Percentiles rank a stretch among this genome's conserved stretches.
Conservation (phyloP, 2,329 filamentous ascomycete species). For the Stylonectria norvegica region DNA sequence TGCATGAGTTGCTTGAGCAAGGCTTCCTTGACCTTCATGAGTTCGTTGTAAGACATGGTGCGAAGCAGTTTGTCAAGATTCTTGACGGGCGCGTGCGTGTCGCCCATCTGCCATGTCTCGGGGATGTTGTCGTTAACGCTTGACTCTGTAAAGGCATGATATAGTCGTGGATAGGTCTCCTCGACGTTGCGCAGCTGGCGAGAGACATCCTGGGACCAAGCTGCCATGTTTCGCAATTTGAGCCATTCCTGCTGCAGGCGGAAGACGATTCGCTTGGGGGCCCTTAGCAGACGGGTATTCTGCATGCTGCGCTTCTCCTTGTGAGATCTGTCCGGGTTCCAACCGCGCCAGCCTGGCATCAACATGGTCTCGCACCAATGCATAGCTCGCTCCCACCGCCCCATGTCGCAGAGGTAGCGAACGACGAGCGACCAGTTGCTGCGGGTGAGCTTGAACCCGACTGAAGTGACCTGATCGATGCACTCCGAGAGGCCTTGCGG, state of each 20-base stretch:
- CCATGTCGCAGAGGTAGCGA: conserved; percentile 59
- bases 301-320: conserved; percentile 38
- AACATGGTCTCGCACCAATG: conserved; percentile 70
- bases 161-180: conserved; percentile 37
- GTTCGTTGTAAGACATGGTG: conserved; percentile 30
- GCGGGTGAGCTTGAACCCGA: conserved; percentile 72
- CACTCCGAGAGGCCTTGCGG: conserved; percentile 45
- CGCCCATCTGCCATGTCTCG: conserved; percentile 22
- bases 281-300: conserved; percentile 31
- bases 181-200: conserved; percentile 38
- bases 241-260: conserved; percentile 49
- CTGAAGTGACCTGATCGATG: conserved; percentile 53
- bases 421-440: conserved; percentile 80
- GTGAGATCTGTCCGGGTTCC: conserved; percentile 40
- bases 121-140: conserved; percentile 30
- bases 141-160: conserved; percentile 38
- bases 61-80: conserved; percentile 29
- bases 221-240: conserved; percentile 44
- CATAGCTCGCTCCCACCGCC: conserved; percentile 65
- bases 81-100: conserved; percentile 23
- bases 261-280: conserved; percentile 42
- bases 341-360: conserved; percentile 76
- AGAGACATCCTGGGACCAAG: conserved; percentile 48
- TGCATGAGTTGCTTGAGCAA: conserved; percentile 18
- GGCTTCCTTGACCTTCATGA: conserved; percentile 24